A percentile compares a stretch with the other conserved stretches of the same genome.
These are phyloP conservation scores for Cyberlindnera mississippiensis DNA, from an alignment of 805 yeast species.

Conservation along the genomic window DNA sequence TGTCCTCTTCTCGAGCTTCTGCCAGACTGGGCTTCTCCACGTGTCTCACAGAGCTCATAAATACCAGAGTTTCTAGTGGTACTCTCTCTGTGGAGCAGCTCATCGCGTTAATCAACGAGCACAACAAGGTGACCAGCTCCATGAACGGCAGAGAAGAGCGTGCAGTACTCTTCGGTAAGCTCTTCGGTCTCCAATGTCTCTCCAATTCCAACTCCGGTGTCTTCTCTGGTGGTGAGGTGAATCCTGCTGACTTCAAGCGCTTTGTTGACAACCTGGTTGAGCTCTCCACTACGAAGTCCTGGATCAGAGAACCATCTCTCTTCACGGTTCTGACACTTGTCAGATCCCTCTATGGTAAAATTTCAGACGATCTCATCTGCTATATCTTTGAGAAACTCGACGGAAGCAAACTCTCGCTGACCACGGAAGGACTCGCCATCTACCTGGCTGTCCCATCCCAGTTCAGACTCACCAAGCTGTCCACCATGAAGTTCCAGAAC, in stretches of 20 bases:
- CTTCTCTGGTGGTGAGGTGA: slow-evolving; percentile 7
- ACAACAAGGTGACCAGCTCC: slow-evolving; percentile 37
- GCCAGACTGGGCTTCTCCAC: slow-evolving; percentile 87
- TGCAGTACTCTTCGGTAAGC: slow-evolving; percentile 71
- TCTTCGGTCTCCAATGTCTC: slow-evolving; percentile 79
- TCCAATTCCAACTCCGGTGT: slow-evolving; percentile 38
- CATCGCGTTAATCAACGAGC: slow-evolving; percentile 32
- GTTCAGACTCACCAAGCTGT: slow-evolving; percentile 11
- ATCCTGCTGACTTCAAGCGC: slow-evolving; percentile 29
- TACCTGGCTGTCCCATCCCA: slow-evolving; percentile 48
- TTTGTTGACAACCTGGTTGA: slow-evolving; percentile 49
- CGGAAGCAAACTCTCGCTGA: slow-evolving; percentile 50
- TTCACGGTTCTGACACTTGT: slow-evolving; percentile 62
- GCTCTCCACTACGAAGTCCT: slow-evolving; percentile 61
- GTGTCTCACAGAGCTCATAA: slow-evolving; percentile 70
- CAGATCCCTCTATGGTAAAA: slow-evolving; percentile 25
- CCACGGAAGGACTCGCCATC: slow-evolving; percentile 79
- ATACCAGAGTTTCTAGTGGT: slow-evolving; percentile 31
- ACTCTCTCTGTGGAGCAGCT: slow-evolving; percentile 37
- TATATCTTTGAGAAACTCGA: slow-evolving; percentile 42
- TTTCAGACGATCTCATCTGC: slow-evolving; percentile 17
- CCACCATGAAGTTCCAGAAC: slow-evolving; percentile 16
- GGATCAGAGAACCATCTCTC: slow-evolving; percentile 83
- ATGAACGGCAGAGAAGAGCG: slow-evolving; percentile 81
- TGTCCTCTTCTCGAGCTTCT: slow-evolving; percentile 75